phyloP scores from a whole-genome alignment of 139 green algal genomes.

The Chlamydomonas schloesseri region DNA sequence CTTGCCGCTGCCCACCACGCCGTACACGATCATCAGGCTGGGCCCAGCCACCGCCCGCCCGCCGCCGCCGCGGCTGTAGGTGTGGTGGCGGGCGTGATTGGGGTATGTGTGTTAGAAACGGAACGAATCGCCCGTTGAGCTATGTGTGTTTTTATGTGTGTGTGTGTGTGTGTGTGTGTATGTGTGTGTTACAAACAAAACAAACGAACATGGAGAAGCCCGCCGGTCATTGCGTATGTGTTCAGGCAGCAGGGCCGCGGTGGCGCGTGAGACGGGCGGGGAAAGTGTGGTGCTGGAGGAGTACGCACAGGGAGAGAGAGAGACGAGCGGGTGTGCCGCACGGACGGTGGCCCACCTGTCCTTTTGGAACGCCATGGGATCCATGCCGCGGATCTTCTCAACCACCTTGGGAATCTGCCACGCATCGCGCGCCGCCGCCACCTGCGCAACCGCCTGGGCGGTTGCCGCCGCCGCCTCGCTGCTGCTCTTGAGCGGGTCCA shows the following conservation, averaged over 20 bases:
- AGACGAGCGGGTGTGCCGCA: too few relatives aligned
- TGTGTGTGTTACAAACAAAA: too few relatives aligned
- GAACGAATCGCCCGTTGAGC: not conserved
- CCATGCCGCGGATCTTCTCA: constrained; percentile 1
- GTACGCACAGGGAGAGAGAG: too few relatives aligned
- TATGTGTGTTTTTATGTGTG: too few relatives aligned
- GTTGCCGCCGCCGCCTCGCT: not conserved
- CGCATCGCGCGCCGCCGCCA: constrained; percentile 20
- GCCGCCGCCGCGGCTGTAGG: not conserved
- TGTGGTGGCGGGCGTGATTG: too few relatives aligned
- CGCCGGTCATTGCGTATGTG: too few relatives aligned
- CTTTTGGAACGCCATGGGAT: constrained; percentile 1
- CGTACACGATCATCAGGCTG: constrained; percentile 38
- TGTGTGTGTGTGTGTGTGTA: too few relatives aligned
- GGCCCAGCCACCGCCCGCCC: constrained; percentile 4
- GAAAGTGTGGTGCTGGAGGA: too few relatives aligned
- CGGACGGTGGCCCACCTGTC: not conserved
- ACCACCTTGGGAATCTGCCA: constrained; percentile 16
- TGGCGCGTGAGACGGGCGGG: too few relatives aligned
- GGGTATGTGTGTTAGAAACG: too few relatives aligned
- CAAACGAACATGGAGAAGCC: too few relatives aligned
- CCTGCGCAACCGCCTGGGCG: not conserved
- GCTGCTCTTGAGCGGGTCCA: constrained; percentile 21
- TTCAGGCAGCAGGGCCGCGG: too few relatives aligned
- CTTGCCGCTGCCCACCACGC: constrained; percentile 39